phyloP scores from a whole-genome alignment of 257 asterid species.

The Coffea canephora region DNA sequence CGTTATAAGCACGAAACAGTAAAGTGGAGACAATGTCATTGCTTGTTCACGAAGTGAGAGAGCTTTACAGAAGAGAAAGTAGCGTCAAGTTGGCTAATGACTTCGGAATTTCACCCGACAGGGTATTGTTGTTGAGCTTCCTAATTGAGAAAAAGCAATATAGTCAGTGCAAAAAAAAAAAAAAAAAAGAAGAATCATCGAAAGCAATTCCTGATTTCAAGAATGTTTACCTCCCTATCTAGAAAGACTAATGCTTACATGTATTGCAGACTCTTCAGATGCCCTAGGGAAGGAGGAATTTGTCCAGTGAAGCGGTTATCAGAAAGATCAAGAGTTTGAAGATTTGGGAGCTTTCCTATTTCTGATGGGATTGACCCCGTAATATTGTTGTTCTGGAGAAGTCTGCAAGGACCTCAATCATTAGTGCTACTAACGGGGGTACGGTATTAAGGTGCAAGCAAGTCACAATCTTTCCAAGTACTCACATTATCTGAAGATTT shows the following conservation, averaged over 20 bases:
- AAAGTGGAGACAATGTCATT: not conserved
- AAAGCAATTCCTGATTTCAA: not conserved
- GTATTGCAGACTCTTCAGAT: constrained; percentile 62
- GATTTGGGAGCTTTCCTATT: constrained; percentile 71
- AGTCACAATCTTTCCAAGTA: constrained; percentile 1
- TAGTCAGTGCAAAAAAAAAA: constrained; percentile 15
- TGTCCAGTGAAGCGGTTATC: constrained; percentile 60
- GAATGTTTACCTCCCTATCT: not conserved
- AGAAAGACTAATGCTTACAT: constrained; percentile 48
- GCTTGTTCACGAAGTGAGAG: constrained; percentile 13
- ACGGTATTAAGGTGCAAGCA: not conserved
- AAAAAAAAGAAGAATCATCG: no score
- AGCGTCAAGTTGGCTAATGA: constrained; percentile 68
- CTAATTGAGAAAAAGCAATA: constrained; percentile 33
- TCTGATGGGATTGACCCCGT: constrained; percentile 73
- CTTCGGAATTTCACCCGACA: constrained; percentile 71
- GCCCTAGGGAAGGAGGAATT: constrained; percentile 67
- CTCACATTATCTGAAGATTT: constrained; percentile 90
- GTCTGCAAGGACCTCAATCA: constrained; percentile 42
- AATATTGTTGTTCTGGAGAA: constrained; percentile 84
- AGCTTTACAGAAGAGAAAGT: constrained; percentile 75
- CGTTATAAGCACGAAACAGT: not conserved
- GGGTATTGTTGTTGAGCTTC: constrained; percentile 90
- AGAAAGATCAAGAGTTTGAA: constrained; percentile 91
- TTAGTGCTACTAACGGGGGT: constrained; percentile 10